A percentile compares a stretch with the other conserved stretches of the same genome.
These are phyloP conservation scores for grape (Vitis vinifera) DNA, from an alignment of 164 flowering plant species.

Conservation along the genomic window DNA sequence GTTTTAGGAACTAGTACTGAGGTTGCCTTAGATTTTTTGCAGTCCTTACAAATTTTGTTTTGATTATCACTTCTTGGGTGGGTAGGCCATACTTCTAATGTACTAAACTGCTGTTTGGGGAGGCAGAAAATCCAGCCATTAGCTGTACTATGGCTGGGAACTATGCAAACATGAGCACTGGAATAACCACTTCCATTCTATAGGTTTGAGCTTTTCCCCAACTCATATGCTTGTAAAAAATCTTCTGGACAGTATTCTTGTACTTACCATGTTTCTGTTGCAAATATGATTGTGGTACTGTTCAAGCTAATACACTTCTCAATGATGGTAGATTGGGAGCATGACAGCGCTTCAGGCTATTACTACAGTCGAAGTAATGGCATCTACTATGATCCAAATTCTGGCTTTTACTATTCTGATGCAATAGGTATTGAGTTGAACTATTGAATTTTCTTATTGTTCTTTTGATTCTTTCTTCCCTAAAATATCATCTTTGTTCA, in stretches of 20 bases:
- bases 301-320: conserved; percentile 35
- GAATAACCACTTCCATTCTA: no score
- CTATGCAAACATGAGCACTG: no score
- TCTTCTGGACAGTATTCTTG: no score
- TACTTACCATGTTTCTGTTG: no score
- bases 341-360: conserved; percentile 70
- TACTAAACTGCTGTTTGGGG: not conserved
- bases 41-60: not conserved
- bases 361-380: conserved; percentile 61
- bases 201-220: no score
- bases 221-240: no score
- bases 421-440: conserved; percentile 51
- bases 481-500: not conserved
- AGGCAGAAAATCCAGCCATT: not conserved
- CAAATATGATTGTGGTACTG: conserved; percentile 7
- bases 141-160: not conserved
- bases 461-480: not conserved
- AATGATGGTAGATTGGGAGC: conserved; percentile 77
- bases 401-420: conserved; percentile 84
- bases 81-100: not conserved
- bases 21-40: conserved; percentile 5
- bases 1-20: not conserved
- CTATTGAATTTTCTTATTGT: not conserved
- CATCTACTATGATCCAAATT: conserved; percentile 72
- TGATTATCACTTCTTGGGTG: not conserved